phyloP scores from a whole-genome alignment of 768 basidiomycete species.

The Phlegmacium glaucopus region DNA sequence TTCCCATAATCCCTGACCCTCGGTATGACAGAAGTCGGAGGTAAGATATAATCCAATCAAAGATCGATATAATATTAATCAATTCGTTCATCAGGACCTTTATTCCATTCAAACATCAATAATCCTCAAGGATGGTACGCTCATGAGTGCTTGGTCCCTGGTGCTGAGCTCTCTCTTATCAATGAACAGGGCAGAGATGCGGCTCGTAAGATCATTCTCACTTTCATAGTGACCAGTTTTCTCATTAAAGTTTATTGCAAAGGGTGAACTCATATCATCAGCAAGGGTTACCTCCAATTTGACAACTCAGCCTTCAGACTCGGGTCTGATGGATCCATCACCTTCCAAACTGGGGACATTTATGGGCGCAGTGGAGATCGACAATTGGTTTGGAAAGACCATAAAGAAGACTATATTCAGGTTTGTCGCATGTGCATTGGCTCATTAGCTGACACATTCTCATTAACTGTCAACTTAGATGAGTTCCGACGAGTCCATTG shows the following conservation, averaged over 20 bases:
- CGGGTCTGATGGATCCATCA: conserved; percentile 22
- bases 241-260: conserved; percentile 8
- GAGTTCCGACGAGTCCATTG: conserved; percentile 30
- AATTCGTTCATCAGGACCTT: conserved; percentile 17
- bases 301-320: conserved; percentile 23
- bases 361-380: conserved; percentile 19
- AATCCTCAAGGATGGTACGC: conserved; percentile 20
- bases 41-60: conserved; percentile 11
- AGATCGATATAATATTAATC: not conserved
- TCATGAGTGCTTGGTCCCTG: conserved; percentile 20
- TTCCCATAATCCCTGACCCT: conserved; percentile 30
- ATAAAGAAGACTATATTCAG: conserved; percentile 32
- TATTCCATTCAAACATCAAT: conserved; percentile 24
- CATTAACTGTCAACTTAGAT: conserved; percentile 16
- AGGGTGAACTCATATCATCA: conserved; percentile 29
- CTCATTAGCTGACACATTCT: not conserved
- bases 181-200: conserved; percentile 18
- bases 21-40: conserved; percentile 34
- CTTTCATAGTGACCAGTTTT: not conserved
- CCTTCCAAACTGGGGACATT: conserved; percentile 31
- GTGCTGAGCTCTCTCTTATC: conserved; percentile 21
- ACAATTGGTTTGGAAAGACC: conserved; percentile 28
- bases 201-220: conserved; percentile 14
- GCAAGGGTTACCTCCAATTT: conserved; percentile 25
- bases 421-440: conserved; percentile 10